phyloP scores from a whole-genome alignment of 75 land plant species.

The Cupressus sempervirens region DNA sequence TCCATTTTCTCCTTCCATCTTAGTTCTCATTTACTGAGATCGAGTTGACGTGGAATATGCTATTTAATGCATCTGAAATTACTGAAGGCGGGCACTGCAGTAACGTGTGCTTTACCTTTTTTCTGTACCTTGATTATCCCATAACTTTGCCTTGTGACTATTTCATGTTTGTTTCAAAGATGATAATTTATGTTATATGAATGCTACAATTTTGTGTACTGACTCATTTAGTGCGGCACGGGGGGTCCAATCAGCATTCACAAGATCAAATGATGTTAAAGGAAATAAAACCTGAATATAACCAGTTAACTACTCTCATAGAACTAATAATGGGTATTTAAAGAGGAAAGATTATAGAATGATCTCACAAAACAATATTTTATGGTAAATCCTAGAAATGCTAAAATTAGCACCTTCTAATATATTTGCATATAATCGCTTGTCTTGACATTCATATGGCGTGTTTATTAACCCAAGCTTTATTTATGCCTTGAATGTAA shows the following conservation, averaged over 20 bases:
- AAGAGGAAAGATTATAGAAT: not conserved
- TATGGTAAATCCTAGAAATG: not conserved
- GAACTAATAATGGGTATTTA: not conserved
- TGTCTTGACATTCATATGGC: not conserved
- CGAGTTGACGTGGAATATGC: not conserved
- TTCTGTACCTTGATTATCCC: not conserved
- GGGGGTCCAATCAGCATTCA: not conserved
- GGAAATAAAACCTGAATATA: not conserved
- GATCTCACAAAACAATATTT: not conserved
- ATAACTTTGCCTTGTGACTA: not conserved
- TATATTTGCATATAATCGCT: not conserved
- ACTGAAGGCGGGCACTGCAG: not conserved
- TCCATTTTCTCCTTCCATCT: not conserved
- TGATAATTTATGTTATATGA: not conserved
- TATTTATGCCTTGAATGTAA: not conserved
- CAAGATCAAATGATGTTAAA: not conserved
- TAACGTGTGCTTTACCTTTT: not conserved
- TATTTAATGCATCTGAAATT: not conserved
- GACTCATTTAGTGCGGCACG: not conserved
- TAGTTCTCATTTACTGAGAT: not conserved
- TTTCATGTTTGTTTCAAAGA: not conserved
- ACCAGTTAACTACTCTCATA: not conserved
- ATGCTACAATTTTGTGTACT: not conserved
- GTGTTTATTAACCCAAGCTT: not conserved
- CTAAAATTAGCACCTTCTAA: not conserved